Evolutionary conservation across 2,329 filamentous ascomycete species (phyloP), one percentile per base, ranked within the genome.

Genomic region (Orbilia quercus): DNA sequence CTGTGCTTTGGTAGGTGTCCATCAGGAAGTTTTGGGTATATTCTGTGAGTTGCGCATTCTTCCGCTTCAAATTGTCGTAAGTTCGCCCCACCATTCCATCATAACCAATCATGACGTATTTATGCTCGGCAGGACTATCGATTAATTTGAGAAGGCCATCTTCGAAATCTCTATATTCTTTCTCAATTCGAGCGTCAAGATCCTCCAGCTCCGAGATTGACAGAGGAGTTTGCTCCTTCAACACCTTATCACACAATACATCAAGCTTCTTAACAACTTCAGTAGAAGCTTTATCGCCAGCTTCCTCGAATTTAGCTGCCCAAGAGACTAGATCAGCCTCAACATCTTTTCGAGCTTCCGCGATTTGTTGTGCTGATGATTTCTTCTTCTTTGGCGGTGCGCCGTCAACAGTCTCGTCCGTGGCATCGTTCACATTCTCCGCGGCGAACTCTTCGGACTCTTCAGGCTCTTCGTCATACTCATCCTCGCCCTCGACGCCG

Each of bases 301-400:
- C 92, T 71, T 89, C 87, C 25, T 90, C 86, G 79, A 96, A 97
- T 78, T 96, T 96, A 74, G 87, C 87, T 80, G 97, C 90, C 94
- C 95, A 99, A 64, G 85, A 85, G 76, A 87, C 85, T 12, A 99
- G 85, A 79, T 99, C 95, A 47, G 89, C 86, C 1, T 88, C 85
- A 44, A 98, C 90, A 75, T 86, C 86, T 77, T 89, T 86, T 47
- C 87, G 87, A 1, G 86, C 86, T 28, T 85, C 83, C 64, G 40
- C 54, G 87, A 85, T 28, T 71, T 64, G 34, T 82, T 80, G 55
- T 57, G 79, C 73, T 77, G 81, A 69, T 79, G 76, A 82, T 51
- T 78, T 81, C 75, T 80, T 79, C 71, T 81, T 80, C 1, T 82
- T 77, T 11, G 84, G 80, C 0, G 85, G 84, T 1, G 84, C 80